These are phyloP conservation scores for Carex arenaria DNA, from an alignment of 202 grass and related monocot genomes.

Conservation along the genomic window DNA sequence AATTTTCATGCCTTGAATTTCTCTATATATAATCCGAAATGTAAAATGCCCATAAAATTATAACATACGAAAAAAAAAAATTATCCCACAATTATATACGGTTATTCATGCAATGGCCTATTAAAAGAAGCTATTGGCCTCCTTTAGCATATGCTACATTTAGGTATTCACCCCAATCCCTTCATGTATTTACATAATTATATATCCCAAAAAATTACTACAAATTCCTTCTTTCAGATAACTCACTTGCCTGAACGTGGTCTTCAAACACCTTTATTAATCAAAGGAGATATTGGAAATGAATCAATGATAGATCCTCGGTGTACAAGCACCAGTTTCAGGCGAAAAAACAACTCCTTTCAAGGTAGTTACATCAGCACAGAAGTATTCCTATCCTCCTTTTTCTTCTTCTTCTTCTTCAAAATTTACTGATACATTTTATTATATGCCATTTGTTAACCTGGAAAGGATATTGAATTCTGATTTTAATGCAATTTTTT, in stretches of 20 bases:
- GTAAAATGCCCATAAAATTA: neutral
- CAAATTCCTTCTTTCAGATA: neutral
- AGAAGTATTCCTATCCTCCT: neutral
- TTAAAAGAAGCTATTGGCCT: constrained; percentile 27
- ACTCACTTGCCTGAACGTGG: neutral
- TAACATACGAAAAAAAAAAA: no score
- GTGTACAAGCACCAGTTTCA: neutral
- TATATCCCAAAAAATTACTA: no score
- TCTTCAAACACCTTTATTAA: neutral
- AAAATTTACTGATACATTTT: neutral
- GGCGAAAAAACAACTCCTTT: neutral
- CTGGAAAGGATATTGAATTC: neutral
- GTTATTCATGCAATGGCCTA: constrained; percentile 7
- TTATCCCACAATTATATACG: no score
- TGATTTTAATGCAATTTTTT: neutral
- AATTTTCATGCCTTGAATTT: no score
- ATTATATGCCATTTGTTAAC: neutral
- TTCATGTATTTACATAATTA: constrained; percentile 7
- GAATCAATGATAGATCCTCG: neutral
- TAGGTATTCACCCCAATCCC: constrained; percentile 37
- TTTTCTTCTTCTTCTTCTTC: neutral
- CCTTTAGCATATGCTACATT: constrained; percentile 39
- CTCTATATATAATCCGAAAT: no score
- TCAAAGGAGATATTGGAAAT: neutral
- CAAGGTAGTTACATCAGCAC: neutral